Base-by-base conservation (phyloP, 192 early-diverging fungal species). In the Coemansia javaensis region DNA sequence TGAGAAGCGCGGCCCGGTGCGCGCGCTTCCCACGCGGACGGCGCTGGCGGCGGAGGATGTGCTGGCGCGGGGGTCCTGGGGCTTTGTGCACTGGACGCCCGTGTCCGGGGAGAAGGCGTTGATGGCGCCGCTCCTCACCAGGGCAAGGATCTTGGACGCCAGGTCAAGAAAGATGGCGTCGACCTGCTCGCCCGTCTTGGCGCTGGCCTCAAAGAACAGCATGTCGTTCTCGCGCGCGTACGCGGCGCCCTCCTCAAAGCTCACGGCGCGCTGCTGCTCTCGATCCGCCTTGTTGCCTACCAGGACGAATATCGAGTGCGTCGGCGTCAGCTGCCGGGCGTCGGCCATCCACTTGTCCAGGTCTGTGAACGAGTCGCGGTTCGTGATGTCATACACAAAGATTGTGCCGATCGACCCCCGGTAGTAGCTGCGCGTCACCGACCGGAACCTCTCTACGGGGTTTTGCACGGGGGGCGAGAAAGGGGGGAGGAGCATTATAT, bases 321-420 rank as follows among this genome's bases (percentile, higher is more conserved):
- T 75, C 16, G 80, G 77, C 7, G 88, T 83, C 12, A 88, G 68
- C 48, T 76, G 73, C 24, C 80, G 77, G 42, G 82, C 77, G 43
- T 88, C 86, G 28, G 52, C 55, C 28, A 88, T 60, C 86, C 86
- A 90, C 27, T 74, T 80, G 25, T 79, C 71, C 12, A 88, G 63
- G 22, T 70, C 73, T 24, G 60, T 50, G 40, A 90, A 88, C 21
- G 83, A 81, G n/a, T 59, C 59, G 44, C 59, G 67, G 56, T 81
- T 86, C 42, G 85, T 83, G 36, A 90, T 79, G 62, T 90, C 88
- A 49, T 88, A 90, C n/a, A 88, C 85, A 22, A 90, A 55, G 10
- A 88, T 66, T 16, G 83, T 87, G 31, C 86, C 88, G 10, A 84
- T 82, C 27, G 88, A 85, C 30, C 88, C 88, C 58, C 88, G 79